phyloP scores from a whole-genome alignment of 805 yeast genomes.

The Kuraishia molischiana region DNA sequence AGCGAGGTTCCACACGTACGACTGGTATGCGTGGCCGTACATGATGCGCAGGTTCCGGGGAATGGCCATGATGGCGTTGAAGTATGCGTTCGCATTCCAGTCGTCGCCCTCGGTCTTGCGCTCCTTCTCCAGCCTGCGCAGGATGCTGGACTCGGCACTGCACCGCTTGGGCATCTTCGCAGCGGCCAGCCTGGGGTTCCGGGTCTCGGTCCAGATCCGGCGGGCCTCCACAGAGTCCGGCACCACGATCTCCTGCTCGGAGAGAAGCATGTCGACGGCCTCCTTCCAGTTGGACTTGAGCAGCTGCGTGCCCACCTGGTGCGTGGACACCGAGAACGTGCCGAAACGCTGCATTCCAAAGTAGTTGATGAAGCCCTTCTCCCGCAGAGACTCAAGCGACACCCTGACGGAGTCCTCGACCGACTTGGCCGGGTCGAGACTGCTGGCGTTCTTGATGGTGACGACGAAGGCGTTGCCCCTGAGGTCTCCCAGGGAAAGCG shows the following conservation, averaged over 20 bases:
- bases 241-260: slow-evolving; percentile 76
- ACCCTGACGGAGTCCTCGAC: slow-evolving; percentile 36
- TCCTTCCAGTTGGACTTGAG: slow-evolving; percentile 67
- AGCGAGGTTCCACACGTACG: slow-evolving; percentile 87
- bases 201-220: slow-evolving; percentile 67
- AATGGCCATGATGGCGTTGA: slow-evolving; percentile 75
- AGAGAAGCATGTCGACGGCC: slow-evolving; percentile 69
- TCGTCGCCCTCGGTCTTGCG: slow-evolving; percentile 33
- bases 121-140: slow-evolving; percentile 49
- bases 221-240: slow-evolving; percentile 84
- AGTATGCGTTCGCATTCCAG: slow-evolving; percentile 46
- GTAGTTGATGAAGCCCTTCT: slow-evolving; percentile 82
- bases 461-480: slow-evolving; percentile 84
- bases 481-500: slow-evolving; percentile 72
- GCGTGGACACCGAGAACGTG: slow-evolving; percentile 89
- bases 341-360: slow-evolving; percentile 99
- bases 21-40: slow-evolving; percentile 97
- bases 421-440: slow-evolving; percentile 19
- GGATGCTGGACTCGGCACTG: slow-evolving; percentile 71
- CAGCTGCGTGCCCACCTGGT: slow-evolving; percentile 67
- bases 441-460: slow-evolving; percentile 65
- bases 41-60: slow-evolving; percentile 88
- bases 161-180: slow-evolving; percentile 80
- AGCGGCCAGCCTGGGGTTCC: slow-evolving; percentile 55
- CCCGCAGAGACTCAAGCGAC: slow-evolving; percentile 48